Base-by-base conservation (phyloP, 2,329 filamentous ascomycete genomes). In the Epicoccum sorghinum region DNA sequence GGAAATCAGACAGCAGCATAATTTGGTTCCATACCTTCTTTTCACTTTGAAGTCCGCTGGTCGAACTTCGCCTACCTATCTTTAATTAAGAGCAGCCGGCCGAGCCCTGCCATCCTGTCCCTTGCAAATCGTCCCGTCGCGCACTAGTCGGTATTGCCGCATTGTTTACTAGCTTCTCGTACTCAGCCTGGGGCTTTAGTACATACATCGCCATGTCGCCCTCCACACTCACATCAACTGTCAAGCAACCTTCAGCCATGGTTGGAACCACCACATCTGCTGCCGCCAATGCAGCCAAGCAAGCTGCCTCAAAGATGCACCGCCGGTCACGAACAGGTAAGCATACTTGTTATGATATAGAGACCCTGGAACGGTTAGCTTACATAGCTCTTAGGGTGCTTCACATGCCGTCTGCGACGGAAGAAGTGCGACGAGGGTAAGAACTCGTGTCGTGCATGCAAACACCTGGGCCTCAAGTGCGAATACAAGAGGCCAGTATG, bases 401-500 rank as follows among this genome's bases (percentile, higher is more conserved):
- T 85, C 72, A 88, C 85, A 66, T 89, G 86, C 73, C 82, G 86
- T 58, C 75, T 89, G 59, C 83, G 86, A 70, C 75, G 86, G 61
- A 89, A 89, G 79, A 89, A 89, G 79, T 89, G 86, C 68, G 86
- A 89, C 63, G 86, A 89, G 70, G 81, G 80, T 57, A 87, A 86
- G 68, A 81, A 84, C n/a, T 74, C 80, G 44, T 89, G 86, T 72
- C 82, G 80, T 65, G 85, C 86, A 55, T 89, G 86, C 77, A 81
- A 79, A 60, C 84, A 87, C 70, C 87, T 99, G 52, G 89, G 90
- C 48, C 83, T 99, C 52, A 83, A 84, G 69, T 99, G 95, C 80
- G 92, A 98, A 81, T 99, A 98, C 81, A 96, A 96, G 83, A 83
- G 93, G 71, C 95, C 95, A 33, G 86, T 90, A 78, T 99, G 95